A percentile compares a stretch with the other conserved stretches of the same genome.
Evolutionary conservation across 1,284 basidiomycete species (phyloP).

Genomic region (Coniferiporia weirii): DNA sequence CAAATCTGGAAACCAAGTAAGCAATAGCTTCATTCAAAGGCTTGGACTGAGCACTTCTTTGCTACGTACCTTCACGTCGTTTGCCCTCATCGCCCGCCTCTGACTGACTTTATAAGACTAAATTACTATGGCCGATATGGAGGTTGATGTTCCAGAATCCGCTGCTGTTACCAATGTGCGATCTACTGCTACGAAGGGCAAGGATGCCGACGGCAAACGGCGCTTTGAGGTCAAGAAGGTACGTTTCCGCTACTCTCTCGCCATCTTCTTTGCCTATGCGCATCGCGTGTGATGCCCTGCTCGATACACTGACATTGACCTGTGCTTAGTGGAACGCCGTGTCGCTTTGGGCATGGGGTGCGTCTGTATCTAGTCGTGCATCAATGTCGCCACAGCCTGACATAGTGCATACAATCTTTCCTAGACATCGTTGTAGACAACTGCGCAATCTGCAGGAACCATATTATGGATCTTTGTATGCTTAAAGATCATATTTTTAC

Average conservation of each 20-base stretch:
- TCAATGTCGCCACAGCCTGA: neutral
- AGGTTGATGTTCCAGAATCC: conserved; percentile 44
- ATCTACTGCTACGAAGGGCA: conserved; percentile 43
- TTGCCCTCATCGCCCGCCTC: neutral
- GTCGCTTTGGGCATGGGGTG: conserved; percentile 95
- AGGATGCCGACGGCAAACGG: conserved; percentile 57
- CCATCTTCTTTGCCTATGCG: conserved; percentile 9
- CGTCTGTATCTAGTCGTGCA: conserved; percentile 22
- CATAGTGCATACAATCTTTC: neutral
- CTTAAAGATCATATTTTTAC: conserved; percentile 12
- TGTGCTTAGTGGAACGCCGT: conserved; percentile 89
- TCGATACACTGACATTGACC: conserved; percentile 17
- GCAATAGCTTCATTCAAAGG: too few relatives aligned
- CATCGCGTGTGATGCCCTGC: conserved; percentile 7
- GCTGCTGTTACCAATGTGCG: conserved; percentile 36
- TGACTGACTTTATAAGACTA: neutral
- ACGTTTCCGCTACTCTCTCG: conserved; percentile 19
- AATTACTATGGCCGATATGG: neutral
- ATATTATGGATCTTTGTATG: conserved; percentile 98
- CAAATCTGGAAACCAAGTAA: too few relatives aligned
- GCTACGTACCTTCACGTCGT: neutral
- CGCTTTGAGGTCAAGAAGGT: conserved; percentile 97
- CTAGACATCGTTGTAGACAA: conserved; percentile 94
- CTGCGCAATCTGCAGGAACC: conserved; percentile 93
- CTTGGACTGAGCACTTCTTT: too few relatives aligned